Evolutionary conservation across 345 rosid species (phyloP).

Genomic region (Noccaea bulbosa): DNA sequence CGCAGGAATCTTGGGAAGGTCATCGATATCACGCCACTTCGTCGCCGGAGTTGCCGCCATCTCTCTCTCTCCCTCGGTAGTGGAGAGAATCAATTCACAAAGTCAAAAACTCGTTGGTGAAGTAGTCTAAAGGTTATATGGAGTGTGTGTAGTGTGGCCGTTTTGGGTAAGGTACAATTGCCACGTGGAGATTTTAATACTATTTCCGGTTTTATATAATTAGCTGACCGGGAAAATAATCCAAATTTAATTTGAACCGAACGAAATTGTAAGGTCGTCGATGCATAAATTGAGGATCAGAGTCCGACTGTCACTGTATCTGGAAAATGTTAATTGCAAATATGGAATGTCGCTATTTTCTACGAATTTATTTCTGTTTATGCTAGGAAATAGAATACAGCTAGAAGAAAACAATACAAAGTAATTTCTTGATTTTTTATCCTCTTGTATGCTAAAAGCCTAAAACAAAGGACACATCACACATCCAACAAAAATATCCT

Average conservation of each 20-base stretch:
- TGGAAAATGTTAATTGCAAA: not conserved
- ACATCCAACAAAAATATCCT: too few species aligned
- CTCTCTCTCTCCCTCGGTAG: not conserved
- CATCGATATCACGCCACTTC: conserved; percentile 70
- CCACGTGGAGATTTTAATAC: conserved; percentile 18
- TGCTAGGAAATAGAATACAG: not conserved
- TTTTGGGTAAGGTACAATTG: conserved; percentile 18
- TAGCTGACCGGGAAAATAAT: conserved; percentile 5
- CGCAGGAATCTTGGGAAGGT: conserved; percentile 77
- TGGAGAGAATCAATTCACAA: conserved; percentile 15
- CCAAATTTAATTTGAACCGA: conserved; percentile 28
- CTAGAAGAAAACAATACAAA: not conserved
- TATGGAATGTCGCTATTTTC: conserved; percentile 1
- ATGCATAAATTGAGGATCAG: conserved; percentile 29
- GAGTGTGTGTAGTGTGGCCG: conserved; percentile 9
- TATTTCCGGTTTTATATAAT: conserved; percentile 18
- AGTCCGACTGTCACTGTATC: not conserved
- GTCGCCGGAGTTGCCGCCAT: conserved; percentile 33
- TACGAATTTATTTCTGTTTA: not conserved
- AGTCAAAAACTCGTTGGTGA: conserved; percentile 31
- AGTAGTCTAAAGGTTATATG: conserved; percentile 27
- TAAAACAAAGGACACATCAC: too few species aligned
- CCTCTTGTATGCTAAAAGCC: not conserved
- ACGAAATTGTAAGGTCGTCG: conserved; percentile 30
- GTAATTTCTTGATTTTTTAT: not conserved